These are phyloP conservation scores for Parietichytrium sp. DNA, from an alignment of 108 stramenopile species.

Conservation along the genomic window DNA sequence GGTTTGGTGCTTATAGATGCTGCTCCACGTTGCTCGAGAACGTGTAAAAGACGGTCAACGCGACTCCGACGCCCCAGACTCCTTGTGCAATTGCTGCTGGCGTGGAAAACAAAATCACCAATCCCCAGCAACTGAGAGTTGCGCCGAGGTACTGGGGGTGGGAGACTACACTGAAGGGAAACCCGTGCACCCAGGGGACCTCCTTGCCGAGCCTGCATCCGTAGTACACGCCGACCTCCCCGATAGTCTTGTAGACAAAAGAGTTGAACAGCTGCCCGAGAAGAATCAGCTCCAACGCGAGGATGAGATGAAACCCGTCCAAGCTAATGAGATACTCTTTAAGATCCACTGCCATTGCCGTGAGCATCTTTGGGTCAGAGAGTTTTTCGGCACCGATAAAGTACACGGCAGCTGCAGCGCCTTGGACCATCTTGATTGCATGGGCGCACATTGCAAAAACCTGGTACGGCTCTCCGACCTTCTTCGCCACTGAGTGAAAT, in stretches of 20 bases:
- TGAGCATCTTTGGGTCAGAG: neutral
- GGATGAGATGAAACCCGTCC: slow-evolving; percentile 1
- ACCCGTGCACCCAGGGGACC: slow-evolving; percentile 25
- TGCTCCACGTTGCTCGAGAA: slow-evolving; percentile 19
- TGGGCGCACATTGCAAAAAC: slow-evolving; percentile 4
- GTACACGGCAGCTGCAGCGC: neutral
- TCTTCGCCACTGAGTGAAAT: neutral
- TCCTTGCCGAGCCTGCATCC: slow-evolving; percentile 10
- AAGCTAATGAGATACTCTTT: neutral
- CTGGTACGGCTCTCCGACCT: slow-evolving; percentile 10
- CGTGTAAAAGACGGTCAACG: neutral
- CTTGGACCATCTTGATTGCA: slow-evolving; percentile 4
- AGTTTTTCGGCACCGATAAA: neutral
- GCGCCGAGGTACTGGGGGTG: slow-evolving; percentile 36
- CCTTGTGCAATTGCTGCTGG: neutral
- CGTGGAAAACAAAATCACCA: neutral
- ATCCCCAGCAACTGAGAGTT: neutral
- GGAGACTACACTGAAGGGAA: slow-evolving; percentile 19
- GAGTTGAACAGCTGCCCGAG: slow-evolving; percentile 28
- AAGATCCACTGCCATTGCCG: neutral
- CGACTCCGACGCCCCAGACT: neutral
- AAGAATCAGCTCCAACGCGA: slow-evolving; percentile 10
- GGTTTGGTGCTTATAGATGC: neutral
- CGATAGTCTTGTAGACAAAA: neutral
- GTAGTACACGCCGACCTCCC: slow-evolving; percentile 22